Evolutionary conservation across 2,329 filamentous ascomycete genomes (phyloP), one percentile per base, ranked within the genome.

Genomic region (Microcera coccophila): DNA sequence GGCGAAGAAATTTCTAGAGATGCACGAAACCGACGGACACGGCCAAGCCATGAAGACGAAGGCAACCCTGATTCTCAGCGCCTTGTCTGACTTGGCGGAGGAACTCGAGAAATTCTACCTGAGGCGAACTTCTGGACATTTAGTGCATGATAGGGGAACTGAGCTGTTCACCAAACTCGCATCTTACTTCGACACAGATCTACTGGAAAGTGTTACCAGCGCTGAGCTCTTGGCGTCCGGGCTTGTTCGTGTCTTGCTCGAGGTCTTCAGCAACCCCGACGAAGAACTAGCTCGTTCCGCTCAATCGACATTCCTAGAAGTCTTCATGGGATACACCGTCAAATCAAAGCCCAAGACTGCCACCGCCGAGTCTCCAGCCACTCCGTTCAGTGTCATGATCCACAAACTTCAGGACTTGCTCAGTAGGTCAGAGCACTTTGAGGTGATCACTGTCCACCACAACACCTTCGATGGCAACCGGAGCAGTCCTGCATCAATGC

Each of bases 361-460:
- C 4, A 81, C 75, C 24, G 75, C 75, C 11, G 80, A 85, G 42
- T 86, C 84, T 10, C 82, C 87, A 3, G 76, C 82, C 0, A 95
- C 91, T 0, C 84, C 90, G 1, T 95, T 97, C 64, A 93, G 90
- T 59, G 80, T 95, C 39, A 76, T 98, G 63, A 84, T 95, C 31
- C 86, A 90, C 63, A 98, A 98, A 66, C 74, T 98, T 22, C 93
- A 98, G 67, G 93, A 98, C 68, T 73, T 98, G 44, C 78, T 98
- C 43, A 98, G 93, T 72, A 84, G 93, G 54, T 94, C 91, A 24
- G 93, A 98, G 71, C 90, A 97, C 71, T 98, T 97, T 58, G 93
- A 98, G 62, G 91, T 98, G 34, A 81, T 95, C 48, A 98, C 93
- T 7, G 90, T 97, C 42, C 89, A 95, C 63, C 87, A 95, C 49